Evolutionary conservation across 768 basidiomycete genomes (phyloP), one percentile per base, ranked within the genome.

Genomic region (Lentinula edodes): DNA sequence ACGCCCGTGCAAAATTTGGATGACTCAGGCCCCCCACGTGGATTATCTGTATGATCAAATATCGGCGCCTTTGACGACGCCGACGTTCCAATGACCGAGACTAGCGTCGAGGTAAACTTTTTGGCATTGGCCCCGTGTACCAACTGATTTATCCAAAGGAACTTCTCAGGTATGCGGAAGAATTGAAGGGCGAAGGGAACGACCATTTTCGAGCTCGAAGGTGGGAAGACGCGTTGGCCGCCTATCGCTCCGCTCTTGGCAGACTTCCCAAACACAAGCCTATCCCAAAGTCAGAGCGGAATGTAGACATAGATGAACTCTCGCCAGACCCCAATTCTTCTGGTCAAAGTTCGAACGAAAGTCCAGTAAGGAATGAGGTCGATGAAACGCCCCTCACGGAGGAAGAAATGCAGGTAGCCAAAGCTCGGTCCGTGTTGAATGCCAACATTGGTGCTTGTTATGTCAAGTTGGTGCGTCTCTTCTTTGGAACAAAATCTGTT

Each of bases 371-470:
- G 18, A 65, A 35, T 4, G 28, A 28, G 28, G 28, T 28, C 28
- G 72, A 72, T 7, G 68, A 68, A 52, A 66, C 66, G 23, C 20
- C 64, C 38, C 68, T 74, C 20, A 65, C 70, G 13, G 74, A 71
- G 36, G 62, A 81, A n/a, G 78, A 85, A 41, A 45, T 65, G 41
- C 77, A 84, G 56, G 82, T 78, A 64, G 74, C 77, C 12, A 86
- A 85, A 67, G 78, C 82, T 28, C 82, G 91, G 58, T 86, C 93
- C 35, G 78, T 91, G 15, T 70, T 95, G 65, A 83, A 90, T 70
- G 88, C 90, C n/a, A 98, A 98, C 69, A 86, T 96, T 42, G 94
- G 82, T 0, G 95, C 94, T 56, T 95, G 93, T 67, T 78, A 87
- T 69, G 79, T 91, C 5, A 91, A 92, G 68, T 72, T 91, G 72